Base-by-base conservation (phyloP, 805 yeast species). In the Monosporozyma siamensis region DNA sequence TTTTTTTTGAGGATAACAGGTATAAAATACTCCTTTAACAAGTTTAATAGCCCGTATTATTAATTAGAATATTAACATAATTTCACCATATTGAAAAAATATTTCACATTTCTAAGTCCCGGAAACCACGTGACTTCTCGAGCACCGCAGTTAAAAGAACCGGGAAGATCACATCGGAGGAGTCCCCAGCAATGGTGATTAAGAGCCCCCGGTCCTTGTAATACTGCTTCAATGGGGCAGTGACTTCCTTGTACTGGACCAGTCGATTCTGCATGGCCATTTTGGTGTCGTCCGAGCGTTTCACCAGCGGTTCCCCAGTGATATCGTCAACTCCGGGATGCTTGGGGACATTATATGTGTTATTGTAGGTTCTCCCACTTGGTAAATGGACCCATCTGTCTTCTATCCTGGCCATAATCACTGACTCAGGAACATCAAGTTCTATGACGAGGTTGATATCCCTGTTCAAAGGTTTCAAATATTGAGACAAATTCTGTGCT, bases 281-380 rank as follows among this genome's bases (percentile, higher is more conserved):
- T 1, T 80, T 80, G 15, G 79, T 83, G 59, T 89, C 97, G 56
- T 89, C 97, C 0, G 79, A 70, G 47, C 97, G 73, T 63, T 87
- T 84, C 14, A 74, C 63, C 44, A 89, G 69, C 2, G 85, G 80
- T 57, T 89, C 97, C 0, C 96, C 96, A 0, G 97, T 89, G 2
- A 87, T 55, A 59, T 89, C 97, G 56, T 89, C 97, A 47, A 65
- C 71, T 27, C 87, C 94, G 0, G 87, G 77, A 2, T 71, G 72
- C 53, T 81, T 81, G 7, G 97, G 97, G 6, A 97, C 96, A 53
- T 84, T 88, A 63, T 87, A 89, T 43, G 85, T 78, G 48, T 84
- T 59, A 59, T 85, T 90, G 61, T 89, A 89, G 2, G 88, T 81
- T 49, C 97, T 68, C 0, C 97, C 97, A 41, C 95, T 83, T 0